Evolutionary conservation across 2,329 filamentous ascomycete genomes (phyloP), one percentile per base, ranked within the genome.

Genomic region (Dryadomyces quercus-mongolicae): DNA sequence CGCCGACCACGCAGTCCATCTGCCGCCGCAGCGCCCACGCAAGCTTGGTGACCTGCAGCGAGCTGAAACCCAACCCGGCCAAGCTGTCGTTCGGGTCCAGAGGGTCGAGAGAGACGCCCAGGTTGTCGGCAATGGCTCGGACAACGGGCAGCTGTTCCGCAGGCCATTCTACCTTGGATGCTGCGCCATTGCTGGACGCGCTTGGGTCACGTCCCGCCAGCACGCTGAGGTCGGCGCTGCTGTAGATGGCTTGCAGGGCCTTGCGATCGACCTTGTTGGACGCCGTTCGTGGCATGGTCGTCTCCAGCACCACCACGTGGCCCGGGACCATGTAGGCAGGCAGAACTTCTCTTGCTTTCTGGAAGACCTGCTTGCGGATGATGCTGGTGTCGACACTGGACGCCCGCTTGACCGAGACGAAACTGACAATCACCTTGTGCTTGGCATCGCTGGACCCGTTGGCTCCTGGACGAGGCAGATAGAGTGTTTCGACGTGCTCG

Each of bases 201-300:
- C 4, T 40, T 5, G 34, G 20, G 21, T 52, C 20, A 13, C 42
- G 22, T 40, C 54, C 57, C 2, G 51, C 54, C 13, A 59, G 51
- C 15, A 51, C 54, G 47, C 56, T 43, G 15, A 63, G 51, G 38
- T 63, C 59, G 3, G 61, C 54, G 3, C 1, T 31, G 10, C 55
- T 49, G 55, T 63, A 63, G n/a, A 62, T 58, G 10, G 55, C 49
- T 42, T 56, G 53, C 34, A 64, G 54, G 8, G 63, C 63, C 25
- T 64, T 65, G 25, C 67, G 63, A 54, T 69, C 66, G 2, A 65
- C 65, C 57, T 69, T 69, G 50, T 66, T 65, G 12, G 66, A 68
- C 2, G 63, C 62, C 0, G 66, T 69, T 15, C 62, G 60, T 5
- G 67, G 67, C 50, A 69, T 67, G 20, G 52, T 54, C 9, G 58